phyloP scores from a whole-genome alignment of 257 asterid species.

The Solanum etuberosum region DNA sequence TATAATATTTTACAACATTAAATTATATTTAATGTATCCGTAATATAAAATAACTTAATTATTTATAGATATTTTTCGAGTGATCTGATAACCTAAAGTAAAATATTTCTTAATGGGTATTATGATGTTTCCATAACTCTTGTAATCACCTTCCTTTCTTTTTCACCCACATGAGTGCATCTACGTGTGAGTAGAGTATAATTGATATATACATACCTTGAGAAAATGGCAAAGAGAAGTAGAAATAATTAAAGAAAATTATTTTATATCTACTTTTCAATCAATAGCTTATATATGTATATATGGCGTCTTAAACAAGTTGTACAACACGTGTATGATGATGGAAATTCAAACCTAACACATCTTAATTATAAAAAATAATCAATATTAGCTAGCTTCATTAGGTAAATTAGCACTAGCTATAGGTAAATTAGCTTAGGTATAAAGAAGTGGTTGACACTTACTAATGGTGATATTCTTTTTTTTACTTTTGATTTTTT shows the following conservation, averaged over 20 bases:
- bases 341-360: constrained; percentile 26
- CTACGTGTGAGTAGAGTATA: background rate
- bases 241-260: background rate
- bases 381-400: background rate
- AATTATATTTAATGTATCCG: background rate
- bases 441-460: constrained; percentile 9
- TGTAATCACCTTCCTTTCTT: background rate
- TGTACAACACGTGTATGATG: constrained; percentile 30
- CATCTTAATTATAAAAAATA: background rate
- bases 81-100: background rate
- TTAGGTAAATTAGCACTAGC: constrained; percentile 1
- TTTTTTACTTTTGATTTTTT: background rate
- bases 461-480: background rate
- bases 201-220: background rate
- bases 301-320: constrained; percentile 12
- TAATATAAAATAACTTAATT: background rate
- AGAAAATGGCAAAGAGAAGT: background rate
- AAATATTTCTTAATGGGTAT: background rate
- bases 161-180: background rate
- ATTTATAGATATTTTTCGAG: background rate
- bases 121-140: background rate
- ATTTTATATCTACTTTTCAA: background rate
- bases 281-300: background rate
- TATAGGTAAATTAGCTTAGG: constrained; percentile 1
- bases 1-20: background rate